Conservation (phyloP, 2,329 filamentous ascomycete genomes). For the Pseudocercospora ulei region DNA sequence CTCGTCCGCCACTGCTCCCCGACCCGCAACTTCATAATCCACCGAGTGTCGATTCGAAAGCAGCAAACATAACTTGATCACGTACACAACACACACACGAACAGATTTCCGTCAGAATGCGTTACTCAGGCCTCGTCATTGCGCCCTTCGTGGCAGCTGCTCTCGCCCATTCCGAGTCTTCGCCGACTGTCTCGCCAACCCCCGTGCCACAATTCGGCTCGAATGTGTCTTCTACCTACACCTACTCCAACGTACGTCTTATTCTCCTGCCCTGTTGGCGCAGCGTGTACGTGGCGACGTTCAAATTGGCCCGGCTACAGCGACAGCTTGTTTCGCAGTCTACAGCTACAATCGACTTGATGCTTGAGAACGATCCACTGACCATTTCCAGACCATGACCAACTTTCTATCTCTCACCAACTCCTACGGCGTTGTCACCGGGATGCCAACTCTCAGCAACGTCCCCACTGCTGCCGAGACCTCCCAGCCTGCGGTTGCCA, state of each 20-base stretch:
- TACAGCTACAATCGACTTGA: too few relatives aligned
- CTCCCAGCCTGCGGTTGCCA: constrained; percentile 15
- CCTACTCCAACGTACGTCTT: constrained; percentile 34
- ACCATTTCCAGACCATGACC: constrained; percentile 40
- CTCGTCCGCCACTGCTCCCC: too few relatives aligned
- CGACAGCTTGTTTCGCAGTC: too few relatives aligned
- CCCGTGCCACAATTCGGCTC: constrained; percentile 15
- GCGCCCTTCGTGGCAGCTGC: constrained; percentile 40
- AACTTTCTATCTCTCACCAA: constrained; percentile 43
- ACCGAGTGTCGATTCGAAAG: too few relatives aligned
- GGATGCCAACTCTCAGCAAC: constrained; percentile 39
- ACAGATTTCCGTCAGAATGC: constrained; percentile 37
- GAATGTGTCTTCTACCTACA: constrained; percentile 22
- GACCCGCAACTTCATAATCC: too few relatives aligned
- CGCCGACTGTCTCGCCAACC: constrained; percentile 13
- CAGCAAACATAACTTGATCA: too few relatives aligned
- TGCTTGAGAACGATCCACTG: constrained; percentile 5
- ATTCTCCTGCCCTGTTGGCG: too few relatives aligned
- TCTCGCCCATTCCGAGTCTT: constrained; percentile 33
- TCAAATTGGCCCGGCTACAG: background rate
- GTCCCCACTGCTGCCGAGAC: constrained; percentile 29
- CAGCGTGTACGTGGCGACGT: background rate
- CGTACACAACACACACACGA: background rate
- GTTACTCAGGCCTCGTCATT: constrained; percentile 38
- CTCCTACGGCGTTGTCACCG: constrained; percentile 44